Percentiles rank a stretch among this genome's conserved stretches.
Conservation (phyloP, 257 asterid species). For the Fraxinus americana region DNA sequence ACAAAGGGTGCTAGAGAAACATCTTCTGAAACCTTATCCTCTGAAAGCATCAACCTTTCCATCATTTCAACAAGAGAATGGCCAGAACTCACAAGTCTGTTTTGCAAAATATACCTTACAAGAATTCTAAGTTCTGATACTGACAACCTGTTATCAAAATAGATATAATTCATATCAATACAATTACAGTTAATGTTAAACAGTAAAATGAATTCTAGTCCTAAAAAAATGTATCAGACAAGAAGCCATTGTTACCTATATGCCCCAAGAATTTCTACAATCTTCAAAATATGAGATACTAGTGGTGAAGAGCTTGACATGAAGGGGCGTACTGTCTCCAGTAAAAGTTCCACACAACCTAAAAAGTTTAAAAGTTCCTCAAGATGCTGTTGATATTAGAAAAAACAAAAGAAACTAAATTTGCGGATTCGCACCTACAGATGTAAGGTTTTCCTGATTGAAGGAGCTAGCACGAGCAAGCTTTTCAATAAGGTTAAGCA, state of each 20-base stretch:
- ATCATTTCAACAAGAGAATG: slow-evolving; percentile 87
- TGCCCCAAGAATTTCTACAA: slow-evolving; percentile 96
- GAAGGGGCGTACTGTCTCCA: slow-evolving; percentile 90
- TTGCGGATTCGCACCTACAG: slow-evolving; percentile 75
- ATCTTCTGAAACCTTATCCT: slow-evolving; percentile 79
- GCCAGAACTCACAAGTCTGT: slow-evolving; percentile 66
- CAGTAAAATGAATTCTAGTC: slow-evolving; percentile 17
- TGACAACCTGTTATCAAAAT: slow-evolving; percentile 70
- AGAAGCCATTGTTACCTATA: slow-evolving; percentile 58
- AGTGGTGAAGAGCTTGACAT: slow-evolving; percentile 75
- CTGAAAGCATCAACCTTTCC: slow-evolving; percentile 78
- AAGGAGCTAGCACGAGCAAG: slow-evolving; percentile 87
- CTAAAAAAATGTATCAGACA: slow-evolving; percentile 20
- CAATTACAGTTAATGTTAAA: slow-evolving; percentile 14
- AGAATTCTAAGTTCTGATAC: slow-evolving; percentile 85
- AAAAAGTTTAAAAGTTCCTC: slow-evolving; percentile 29
- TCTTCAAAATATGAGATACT: slow-evolving; percentile 78
- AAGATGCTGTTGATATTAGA: slow-evolving; percentile 18
- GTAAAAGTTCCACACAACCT: slow-evolving; percentile 98
- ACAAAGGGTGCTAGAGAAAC: slow-evolving; percentile 94
- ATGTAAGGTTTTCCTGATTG: slow-evolving; percentile 93
- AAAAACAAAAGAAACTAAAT: slow-evolving; percentile 20
- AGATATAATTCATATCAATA: slow-evolving; percentile 17
- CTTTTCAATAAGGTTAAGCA: slow-evolving; percentile 78
- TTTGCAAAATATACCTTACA: slow-evolving; percentile 85